Percentiles rank a stretch among this genome's conserved stretches.
phyloP scores from a whole-genome alignment of 495 filamentous ascomycete species.

The Penicillium tannophilum region DNA sequence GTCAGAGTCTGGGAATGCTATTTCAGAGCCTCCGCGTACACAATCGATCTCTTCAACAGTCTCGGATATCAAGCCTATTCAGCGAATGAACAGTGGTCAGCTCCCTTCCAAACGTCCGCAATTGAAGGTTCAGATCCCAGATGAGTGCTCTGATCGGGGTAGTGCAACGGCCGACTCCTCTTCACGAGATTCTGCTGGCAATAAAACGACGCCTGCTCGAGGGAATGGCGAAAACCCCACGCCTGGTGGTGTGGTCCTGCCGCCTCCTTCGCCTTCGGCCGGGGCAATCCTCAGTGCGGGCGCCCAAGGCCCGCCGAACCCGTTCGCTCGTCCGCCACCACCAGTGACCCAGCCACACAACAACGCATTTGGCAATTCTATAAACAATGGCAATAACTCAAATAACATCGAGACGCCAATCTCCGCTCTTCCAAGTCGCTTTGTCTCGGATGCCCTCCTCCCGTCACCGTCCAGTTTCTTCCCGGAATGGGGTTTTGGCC shows the following conservation, averaged over 20 bases:
- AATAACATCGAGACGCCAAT: constrained; percentile 93
- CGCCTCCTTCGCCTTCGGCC: constrained; percentile 89
- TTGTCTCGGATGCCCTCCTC: constrained; percentile 80
- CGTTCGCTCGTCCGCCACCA: constrained; percentile 85
- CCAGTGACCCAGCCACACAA: constrained; percentile 40
- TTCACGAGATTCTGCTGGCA: constrained; percentile 68
- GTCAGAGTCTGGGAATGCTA: constrained; percentile 35
- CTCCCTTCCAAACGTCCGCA: constrained; percentile 71
- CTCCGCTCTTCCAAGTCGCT: constrained; percentile 93
- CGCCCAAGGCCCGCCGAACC: constrained; percentile 90
- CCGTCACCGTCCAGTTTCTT: constrained; percentile 91
- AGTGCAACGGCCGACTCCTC: constrained; percentile 76
- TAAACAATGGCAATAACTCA: constrained; percentile 59
- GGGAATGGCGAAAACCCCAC: constrained; percentile 56
- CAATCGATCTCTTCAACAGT: constrained; percentile 56
- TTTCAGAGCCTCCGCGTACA: constrained; percentile 43
- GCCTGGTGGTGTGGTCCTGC: constrained; percentile 73
- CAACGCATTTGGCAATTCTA: constrained; percentile 53
- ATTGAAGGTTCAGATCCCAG: constrained; percentile 92
- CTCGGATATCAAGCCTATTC: constrained; percentile 69
- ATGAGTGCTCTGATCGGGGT: constrained; percentile 81
- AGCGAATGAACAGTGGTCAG: constrained; percentile 69
- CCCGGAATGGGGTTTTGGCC: constrained; percentile 81
- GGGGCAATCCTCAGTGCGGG: constrained; percentile 86
- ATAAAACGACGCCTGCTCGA: constrained; percentile 55